Base-by-base conservation (phyloP, 768 basidiomycete genomes). In the Crepidotus variabilis region DNA sequence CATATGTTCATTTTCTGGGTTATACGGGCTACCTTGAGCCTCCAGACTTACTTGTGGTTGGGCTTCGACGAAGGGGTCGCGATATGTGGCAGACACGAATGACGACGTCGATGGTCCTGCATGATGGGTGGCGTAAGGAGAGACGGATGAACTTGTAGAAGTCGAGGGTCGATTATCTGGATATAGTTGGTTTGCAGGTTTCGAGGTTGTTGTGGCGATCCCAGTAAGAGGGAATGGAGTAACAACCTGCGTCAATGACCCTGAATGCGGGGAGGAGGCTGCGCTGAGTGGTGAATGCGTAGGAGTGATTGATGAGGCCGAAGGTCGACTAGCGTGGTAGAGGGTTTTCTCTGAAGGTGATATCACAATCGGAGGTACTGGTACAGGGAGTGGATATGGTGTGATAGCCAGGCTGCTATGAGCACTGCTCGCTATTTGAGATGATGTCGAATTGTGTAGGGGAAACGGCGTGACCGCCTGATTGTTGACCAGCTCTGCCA, bases 1-100 rank as follows among this genome's bases (percentile, higher is more conserved):
- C 16, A 28, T 28, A 8, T 3, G 4, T 28, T 61, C 61, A 22
- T 52, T 28, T 33, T 69, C 70, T 33, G 65, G 63, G 36, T 43
- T 43, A 20, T 43, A 43, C 13, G 11, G 39, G 5, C 39, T 20
- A 43, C 5, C 13, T 14, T 14, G 18, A 11, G 39, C 39, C 4
- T 3, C 39, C 13, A 20, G 2, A 16, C 5, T 43, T 16, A 20
- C 13, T 14, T 43, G 39, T 4, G 39, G 18, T 11, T 43, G 39
- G 39, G 28, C 28, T 5, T 43, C 5, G 39, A 11, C 18, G 39
- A 36, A 36, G 8, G 35, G 35, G 35, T 36, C 35, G 8, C 35
- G 8, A 36, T 36, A 36, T 8, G 35, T 36, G 16, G 35, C 35
- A 8, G 35, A 8, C 9, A n/a, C n/a, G n/a, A 28, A 28, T 28